Percentiles rank a stretch among this genome's conserved stretches.
Evolutionary conservation across 176 grass and related monocot species (phyloP).

Genomic region (Cenchrus fungigraminus): DNA sequence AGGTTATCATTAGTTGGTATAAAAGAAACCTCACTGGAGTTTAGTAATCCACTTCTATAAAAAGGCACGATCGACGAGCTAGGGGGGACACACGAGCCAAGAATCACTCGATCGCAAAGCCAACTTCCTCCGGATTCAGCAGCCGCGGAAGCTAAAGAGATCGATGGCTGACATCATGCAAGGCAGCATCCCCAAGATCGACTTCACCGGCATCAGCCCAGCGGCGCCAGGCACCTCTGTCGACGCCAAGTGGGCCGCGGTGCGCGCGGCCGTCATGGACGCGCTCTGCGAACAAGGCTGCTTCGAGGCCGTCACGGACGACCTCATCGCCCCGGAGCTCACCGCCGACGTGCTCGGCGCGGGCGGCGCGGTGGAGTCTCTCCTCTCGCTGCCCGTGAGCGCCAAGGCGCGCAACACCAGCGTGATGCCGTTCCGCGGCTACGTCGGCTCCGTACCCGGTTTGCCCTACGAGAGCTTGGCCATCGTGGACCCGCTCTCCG

Average conservation of each 20-base stretch:
- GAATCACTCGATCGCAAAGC: background rate
- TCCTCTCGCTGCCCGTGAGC: background rate
- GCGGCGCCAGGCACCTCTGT: background rate
- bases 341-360: background rate
- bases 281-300: background rate
- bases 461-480: constrained; percentile 2
- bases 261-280: constrained; percentile 8
- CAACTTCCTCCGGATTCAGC: too few relatives aligned
- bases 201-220: background rate
- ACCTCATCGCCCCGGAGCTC: constrained; percentile 17
- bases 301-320: constrained; percentile 16
- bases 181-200: constrained; percentile 3
- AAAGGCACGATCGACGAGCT: too few relatives aligned
- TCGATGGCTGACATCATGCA: background rate
- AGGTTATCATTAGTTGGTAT: too few relatives aligned
- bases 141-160: background rate
- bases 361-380: background rate
- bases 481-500: background rate
- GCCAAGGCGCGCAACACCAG: constrained; percentile 14
- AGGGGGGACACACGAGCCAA: background rate
- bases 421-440: background rate
- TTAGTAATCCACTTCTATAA: background rate
- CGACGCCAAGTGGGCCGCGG: background rate
- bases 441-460: background rate
- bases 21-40: background rate